These are phyloP conservation scores for Leccinum variicolor DNA, from an alignment of 768 basidiomycete species.

Conservation along the genomic window DNA sequence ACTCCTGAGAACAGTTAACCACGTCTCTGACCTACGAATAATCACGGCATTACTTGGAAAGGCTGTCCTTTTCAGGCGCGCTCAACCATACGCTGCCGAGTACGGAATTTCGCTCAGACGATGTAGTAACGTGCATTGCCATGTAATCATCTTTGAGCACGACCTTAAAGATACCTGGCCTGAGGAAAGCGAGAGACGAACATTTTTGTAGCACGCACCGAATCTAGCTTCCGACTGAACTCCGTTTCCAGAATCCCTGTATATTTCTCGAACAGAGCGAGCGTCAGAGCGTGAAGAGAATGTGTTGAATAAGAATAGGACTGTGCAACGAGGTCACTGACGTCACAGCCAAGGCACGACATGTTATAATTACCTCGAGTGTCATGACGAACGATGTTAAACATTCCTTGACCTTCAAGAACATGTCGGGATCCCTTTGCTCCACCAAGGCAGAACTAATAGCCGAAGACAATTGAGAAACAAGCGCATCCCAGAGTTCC, in stretches of 20 bases:
- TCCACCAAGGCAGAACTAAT: slow-evolving; percentile 69
- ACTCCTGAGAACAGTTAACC: slow-evolving; percentile 39
- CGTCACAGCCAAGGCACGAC: background rate
- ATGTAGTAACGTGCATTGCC: slow-evolving; percentile 71
- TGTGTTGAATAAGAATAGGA: slow-evolving; percentile 83
- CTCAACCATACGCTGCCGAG: slow-evolving; percentile 83
- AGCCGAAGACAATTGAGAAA: slow-evolving; percentile 65
- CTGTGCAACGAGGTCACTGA: slow-evolving; percentile 37
- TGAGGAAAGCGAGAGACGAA: background rate
- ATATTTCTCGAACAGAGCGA: slow-evolving; percentile 91
- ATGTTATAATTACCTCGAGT: slow-evolving; percentile 61
- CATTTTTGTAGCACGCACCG: slow-evolving; percentile 42
- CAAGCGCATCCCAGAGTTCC: slow-evolving; percentile 90
- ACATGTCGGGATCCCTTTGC: slow-evolving; percentile 79
- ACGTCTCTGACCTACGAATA: background rate
- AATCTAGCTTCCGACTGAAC: slow-evolving; percentile 78
- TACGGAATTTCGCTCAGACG: slow-evolving; percentile 64
- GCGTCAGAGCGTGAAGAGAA: slow-evolving; percentile 78
- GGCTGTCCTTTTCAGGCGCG: slow-evolving; percentile 57
- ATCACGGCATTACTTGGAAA: slow-evolving; percentile 43
- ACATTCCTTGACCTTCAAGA: slow-evolving; percentile 78
- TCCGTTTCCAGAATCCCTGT: slow-evolving; percentile 75
- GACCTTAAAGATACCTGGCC: slow-evolving; percentile 46
- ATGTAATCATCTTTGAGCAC: slow-evolving; percentile 84
- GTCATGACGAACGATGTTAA: slow-evolving; percentile 88